These are phyloP conservation scores for Phaeosphaeriaceae sp. DNA, from an alignment of 2,329 filamentous ascomycete genomes.

Conservation along the genomic window DNA sequence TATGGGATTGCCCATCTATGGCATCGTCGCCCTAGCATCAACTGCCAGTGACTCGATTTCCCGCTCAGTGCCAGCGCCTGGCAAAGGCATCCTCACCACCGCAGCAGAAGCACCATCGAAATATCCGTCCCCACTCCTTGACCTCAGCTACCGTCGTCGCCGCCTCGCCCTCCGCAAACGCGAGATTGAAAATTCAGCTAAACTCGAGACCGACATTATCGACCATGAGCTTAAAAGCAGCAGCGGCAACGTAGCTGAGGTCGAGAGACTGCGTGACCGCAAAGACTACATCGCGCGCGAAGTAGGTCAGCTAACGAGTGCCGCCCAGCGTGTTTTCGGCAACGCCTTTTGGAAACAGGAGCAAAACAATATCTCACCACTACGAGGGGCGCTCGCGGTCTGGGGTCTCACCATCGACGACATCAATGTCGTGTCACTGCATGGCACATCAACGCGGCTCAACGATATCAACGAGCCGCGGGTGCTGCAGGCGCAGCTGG, in stretches of 20 bases:
- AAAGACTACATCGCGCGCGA: no score
- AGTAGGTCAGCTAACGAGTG: no score
- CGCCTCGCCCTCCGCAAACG: conserved; percentile 63
- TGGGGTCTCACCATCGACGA: conserved; percentile 99
- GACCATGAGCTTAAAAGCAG: conserved; percentile 92
- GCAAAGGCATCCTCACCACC: conserved; percentile 81
- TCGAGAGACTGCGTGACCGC: conserved; percentile 56
- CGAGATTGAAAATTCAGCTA: conserved; percentile 70
- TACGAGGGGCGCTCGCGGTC: conserved; percentile 93
- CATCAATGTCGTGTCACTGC: conserved; percentile 93
- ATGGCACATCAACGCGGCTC: conserved; percentile 96
- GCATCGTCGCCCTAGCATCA: conserved; percentile 88
- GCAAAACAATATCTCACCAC: conserved; percentile 80
- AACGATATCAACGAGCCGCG: conserved; percentile 99
- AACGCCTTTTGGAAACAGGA: conserved; percentile 99
- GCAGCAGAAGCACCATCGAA: no score
- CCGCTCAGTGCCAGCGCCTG: conserved; percentile 94
- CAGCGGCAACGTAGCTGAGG: conserved; percentile 70
- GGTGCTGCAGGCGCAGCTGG: conserved; percentile 94
- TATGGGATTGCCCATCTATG: conserved; percentile 98
- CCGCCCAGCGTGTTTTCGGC: conserved; percentile 54
- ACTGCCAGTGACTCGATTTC: conserved; percentile 99
- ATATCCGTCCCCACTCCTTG: conserved; percentile 76
- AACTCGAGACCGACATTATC: conserved; percentile 79
- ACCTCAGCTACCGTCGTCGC: conserved; percentile 80